phyloP scores from a whole-genome alignment of 1,284 basidiomycete species.

The Trichosporon ovoides region DNA sequence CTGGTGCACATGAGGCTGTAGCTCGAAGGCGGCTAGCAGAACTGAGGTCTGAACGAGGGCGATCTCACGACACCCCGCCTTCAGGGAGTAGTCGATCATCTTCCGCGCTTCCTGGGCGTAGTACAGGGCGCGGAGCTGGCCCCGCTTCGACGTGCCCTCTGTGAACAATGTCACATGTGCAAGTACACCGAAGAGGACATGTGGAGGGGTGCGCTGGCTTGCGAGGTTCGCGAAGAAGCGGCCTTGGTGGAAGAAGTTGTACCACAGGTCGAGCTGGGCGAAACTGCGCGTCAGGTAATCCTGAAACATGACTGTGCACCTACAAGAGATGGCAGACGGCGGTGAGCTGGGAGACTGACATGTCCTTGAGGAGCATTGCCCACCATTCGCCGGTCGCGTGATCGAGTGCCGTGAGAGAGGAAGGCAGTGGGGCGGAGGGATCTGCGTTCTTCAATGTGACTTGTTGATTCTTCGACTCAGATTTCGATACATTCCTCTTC shows the following conservation, averaged over 20 bases:
- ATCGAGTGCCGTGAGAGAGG: neutral
- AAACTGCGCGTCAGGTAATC: slow-evolving; percentile 16
- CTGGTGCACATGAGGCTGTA: slow-evolving; percentile 31
- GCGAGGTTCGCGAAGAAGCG: slow-evolving; percentile 24
- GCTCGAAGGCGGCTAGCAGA: slow-evolving; percentile 31
- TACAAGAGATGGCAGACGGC: neutral
- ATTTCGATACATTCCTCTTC: neutral
- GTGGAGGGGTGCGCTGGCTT: slow-evolving; percentile 13
- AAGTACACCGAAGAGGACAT: slow-evolving; percentile 29
- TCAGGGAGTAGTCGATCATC: slow-evolving; percentile 27
- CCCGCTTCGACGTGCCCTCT: slow-evolving; percentile 17
- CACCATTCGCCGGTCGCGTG: slow-evolving; percentile 4
- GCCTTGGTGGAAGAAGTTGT: slow-evolving; percentile 26
- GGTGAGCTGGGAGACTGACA: neutral
- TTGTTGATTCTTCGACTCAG: neutral
- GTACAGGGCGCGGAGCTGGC: slow-evolving; percentile 23
- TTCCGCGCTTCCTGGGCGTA: slow-evolving; percentile 27
- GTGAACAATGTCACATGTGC: slow-evolving; percentile 27
- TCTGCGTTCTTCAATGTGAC: too few relatives aligned
- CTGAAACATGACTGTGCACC: neutral
- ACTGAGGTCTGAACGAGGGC: slow-evolving; percentile 29
- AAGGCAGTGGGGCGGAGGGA: neutral
- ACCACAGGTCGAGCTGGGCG: slow-evolving; percentile 22
- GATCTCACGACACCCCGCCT: slow-evolving; percentile 22
- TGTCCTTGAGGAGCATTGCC: slow-evolving; percentile 1